A percentile compares a stretch with the other conserved stretches of the same genome.
These are phyloP conservation scores for Balamuthia mandrillaris DNA, from an alignment of 208 protist species.

Conservation along the genomic window DNA sequence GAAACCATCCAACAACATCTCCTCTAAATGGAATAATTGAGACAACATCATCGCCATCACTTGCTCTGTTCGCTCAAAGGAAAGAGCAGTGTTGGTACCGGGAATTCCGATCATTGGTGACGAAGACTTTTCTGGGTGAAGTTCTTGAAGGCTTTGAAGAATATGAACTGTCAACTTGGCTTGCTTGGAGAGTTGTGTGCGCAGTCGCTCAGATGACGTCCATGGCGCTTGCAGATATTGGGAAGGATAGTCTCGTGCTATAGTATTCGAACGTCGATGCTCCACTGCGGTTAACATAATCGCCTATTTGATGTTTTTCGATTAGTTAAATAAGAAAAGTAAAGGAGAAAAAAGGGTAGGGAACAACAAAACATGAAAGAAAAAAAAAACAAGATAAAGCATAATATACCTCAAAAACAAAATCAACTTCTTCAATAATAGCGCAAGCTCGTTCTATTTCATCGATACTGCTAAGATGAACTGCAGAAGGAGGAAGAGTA, in stretches of 20 bases:
- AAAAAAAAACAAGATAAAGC: no score
- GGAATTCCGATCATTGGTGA: no score
- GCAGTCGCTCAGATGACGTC: not conserved
- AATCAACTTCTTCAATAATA: not conserved
- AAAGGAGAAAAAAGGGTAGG: not conserved
- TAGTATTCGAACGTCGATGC: not conserved
- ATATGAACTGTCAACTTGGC: not conserved
- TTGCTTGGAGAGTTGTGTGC: not conserved
- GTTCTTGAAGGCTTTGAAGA: no score
- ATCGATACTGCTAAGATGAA: not conserved
- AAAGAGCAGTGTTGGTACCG: no score
- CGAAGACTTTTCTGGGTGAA: no score
- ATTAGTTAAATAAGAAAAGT: not conserved
- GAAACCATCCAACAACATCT: not conserved
- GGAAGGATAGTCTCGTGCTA: not conserved
- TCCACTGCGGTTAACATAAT: not conserved
- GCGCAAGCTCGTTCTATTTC: not conserved
- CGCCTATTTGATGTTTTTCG: not conserved
- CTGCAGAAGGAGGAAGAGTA: not conserved
- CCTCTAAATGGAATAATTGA: not conserved
- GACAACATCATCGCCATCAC: not conserved
- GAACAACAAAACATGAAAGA: no score
- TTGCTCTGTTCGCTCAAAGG: no score
- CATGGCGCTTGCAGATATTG: not conserved
- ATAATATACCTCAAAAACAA: not conserved